Base-by-base conservation (phyloP, 164 flowering plant species). In the Hamamelis virginiana region DNA sequence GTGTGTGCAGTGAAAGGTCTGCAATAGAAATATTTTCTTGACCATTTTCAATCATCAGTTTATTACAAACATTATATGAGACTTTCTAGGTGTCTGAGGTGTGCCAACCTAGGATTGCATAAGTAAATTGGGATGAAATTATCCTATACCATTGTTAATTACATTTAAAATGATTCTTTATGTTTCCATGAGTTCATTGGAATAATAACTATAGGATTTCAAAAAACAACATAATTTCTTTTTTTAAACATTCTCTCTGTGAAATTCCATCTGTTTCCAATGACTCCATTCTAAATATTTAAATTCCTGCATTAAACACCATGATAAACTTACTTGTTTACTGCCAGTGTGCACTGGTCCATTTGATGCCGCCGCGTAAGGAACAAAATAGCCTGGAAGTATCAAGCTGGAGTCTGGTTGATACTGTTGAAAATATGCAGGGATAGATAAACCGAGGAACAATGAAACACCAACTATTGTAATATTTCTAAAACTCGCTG, bases 381-480 rank as follows among this genome's bases (percentile, higher is more conserved):
- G 89, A 75, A 90, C 68, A 25, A 89, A 77, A 75, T 94, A 92
- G 70, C 96, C 78, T 23, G 97, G 98, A 44, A 94, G 74, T 13
- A 91, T 83, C 65, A 91, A 64, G 81, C 75, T 81, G 53, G 90
- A 33, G 19, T 74, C 72, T 0, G 91, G 87, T 62, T 83, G 83
- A 75, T 89, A 92, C 71, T 91, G 97, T 68, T 94, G 96, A 70
- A 94, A 63, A 79, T 94, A 94, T 12, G 98, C 86, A 62, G 98
- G 97, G 66, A 92, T 73, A 3, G 98, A 90, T 44, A 91, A 73
- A 26, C 94, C 93, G 23, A 94, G 83, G 76, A 94, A 94, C 81
- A 92, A 75, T n/a, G 98, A 89, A 60, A 89, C 87, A 38, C 97
- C 97, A 53, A 94, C 91, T 51, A 94, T 90, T 15, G 79, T 82